Evolutionary conservation across 176 grass and related monocot species (phyloP).

Genomic region (Lolium perenne): DNA sequence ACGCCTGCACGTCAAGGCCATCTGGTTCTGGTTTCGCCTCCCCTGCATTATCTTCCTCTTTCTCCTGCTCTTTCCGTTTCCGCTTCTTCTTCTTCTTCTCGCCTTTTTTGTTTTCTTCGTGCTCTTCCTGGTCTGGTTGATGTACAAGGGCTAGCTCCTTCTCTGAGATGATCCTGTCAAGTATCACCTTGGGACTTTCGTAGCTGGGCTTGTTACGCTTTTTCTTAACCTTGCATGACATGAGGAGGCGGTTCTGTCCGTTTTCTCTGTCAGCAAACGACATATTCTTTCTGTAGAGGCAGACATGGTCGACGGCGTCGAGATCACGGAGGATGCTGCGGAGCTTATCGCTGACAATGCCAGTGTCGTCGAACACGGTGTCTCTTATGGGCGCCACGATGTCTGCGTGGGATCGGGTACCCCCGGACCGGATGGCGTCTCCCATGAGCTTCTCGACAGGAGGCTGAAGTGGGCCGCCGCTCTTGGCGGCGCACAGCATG

Average conservation of each 20-base stretch:
- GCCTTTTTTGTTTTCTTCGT: too few relatives aligned
- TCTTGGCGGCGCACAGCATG: neutral
- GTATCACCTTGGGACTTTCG: too few relatives aligned
- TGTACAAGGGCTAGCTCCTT: neutral
- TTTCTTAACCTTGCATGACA: neutral
- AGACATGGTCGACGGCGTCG: neutral
- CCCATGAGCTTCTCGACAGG: slow-evolving; percentile 4
- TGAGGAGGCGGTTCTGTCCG: neutral
- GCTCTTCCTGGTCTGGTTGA: neutral
- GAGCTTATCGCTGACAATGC: neutral
- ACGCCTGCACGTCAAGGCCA: neutral
- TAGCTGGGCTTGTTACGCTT: too few relatives aligned
- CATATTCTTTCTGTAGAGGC: neutral
- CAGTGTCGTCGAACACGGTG: neutral
- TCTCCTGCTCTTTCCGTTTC: neutral
- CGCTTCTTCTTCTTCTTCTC: neutral
- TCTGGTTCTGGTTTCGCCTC: neutral
- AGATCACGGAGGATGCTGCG: neutral
- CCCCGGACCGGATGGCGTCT: neutral
- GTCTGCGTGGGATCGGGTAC: neutral
- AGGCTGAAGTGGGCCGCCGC: neutral
- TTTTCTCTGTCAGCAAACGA: neutral
- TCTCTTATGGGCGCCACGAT: neutral
- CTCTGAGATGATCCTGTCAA: neutral
- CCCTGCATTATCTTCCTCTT: neutral